Percentiles rank a stretch among this genome's conserved stretches.
Conservation (phyloP, 305 asterid species). For the Solanum hybrid region DNA sequence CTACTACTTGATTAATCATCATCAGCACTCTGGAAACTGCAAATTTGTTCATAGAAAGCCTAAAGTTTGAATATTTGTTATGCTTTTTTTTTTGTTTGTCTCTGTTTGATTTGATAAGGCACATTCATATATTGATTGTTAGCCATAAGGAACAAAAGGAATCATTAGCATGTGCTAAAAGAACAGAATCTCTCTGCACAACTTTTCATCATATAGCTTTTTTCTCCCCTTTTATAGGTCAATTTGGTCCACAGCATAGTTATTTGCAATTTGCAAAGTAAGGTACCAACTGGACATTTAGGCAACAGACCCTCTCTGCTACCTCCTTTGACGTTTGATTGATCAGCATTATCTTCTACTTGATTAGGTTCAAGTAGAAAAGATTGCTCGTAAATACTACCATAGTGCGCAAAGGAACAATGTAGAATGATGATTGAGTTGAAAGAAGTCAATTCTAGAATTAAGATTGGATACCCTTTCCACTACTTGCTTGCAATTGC, state of each 20-base stretch:
- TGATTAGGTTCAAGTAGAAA: background rate
- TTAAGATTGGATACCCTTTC: background rate
- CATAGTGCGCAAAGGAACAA: background rate
- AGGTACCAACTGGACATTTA: background rate
- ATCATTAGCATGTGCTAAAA: conserved; percentile 6
- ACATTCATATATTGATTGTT: background rate
- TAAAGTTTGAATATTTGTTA: background rate
- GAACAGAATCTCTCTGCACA: conserved; percentile 8
- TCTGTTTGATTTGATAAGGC: background rate
- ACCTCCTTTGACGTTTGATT: background rate
- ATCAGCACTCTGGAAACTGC: background rate
- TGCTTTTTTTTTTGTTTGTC: background rate
- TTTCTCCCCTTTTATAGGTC: background rate
- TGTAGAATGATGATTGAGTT: background rate
- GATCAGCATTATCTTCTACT: background rate
- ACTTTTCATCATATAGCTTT: background rate
- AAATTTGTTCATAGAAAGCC: background rate
- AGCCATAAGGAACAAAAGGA: conserved; percentile 7
- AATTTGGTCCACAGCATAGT: background rate
- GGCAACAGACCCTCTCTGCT: background rate
- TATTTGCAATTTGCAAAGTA: background rate
- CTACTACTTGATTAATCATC: background rate
- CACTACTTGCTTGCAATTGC: background rate
- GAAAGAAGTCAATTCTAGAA: background rate
- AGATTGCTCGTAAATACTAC: background rate